These are phyloP conservation scores for Coriolopsis trogii DNA, from an alignment of 1,284 basidiomycete genomes.

Conservation along the genomic window DNA sequence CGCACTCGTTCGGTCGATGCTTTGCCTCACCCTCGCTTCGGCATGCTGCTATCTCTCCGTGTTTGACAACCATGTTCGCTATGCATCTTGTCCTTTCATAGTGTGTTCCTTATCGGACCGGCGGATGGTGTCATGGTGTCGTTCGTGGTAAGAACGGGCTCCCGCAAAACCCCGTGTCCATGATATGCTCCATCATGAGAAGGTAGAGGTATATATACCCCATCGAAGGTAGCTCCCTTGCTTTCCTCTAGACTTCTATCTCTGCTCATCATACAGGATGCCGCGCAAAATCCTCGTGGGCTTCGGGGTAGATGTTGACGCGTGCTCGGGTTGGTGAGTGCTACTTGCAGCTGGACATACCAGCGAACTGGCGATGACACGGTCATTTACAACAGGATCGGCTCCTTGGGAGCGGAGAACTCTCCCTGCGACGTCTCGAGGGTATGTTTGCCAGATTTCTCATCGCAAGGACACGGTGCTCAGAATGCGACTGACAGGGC, in stretches of 20 bases:
- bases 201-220: neutral
- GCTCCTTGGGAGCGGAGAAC: conserved; percentile 72
- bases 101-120: neutral
- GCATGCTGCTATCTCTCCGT: no score
- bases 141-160: no score
- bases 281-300: conserved; percentile 34
- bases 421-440: conserved; percentile 68
- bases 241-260: neutral
- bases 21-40: no score
- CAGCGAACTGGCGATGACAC: neutral
- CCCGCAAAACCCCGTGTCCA: neutral
- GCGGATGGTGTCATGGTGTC: no score
- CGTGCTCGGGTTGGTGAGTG: conserved; percentile 36
- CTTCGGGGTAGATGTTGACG: conserved; percentile 39
- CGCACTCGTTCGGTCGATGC: no score
- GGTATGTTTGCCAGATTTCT: conserved; percentile 31
- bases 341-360: neutral
- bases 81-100: neutral
- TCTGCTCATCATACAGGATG: conserved; percentile 24
- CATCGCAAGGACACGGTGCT: neutral
- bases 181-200: neutral
- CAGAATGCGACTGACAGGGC: conserved; percentile 41
- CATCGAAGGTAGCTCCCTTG: neutral
- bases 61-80: no score
- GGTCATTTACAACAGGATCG: conserved; percentile 62